Evolutionary conservation across 345 rosid genomes (phyloP).

Genomic region (Eutrema heterophyllum): DNA sequence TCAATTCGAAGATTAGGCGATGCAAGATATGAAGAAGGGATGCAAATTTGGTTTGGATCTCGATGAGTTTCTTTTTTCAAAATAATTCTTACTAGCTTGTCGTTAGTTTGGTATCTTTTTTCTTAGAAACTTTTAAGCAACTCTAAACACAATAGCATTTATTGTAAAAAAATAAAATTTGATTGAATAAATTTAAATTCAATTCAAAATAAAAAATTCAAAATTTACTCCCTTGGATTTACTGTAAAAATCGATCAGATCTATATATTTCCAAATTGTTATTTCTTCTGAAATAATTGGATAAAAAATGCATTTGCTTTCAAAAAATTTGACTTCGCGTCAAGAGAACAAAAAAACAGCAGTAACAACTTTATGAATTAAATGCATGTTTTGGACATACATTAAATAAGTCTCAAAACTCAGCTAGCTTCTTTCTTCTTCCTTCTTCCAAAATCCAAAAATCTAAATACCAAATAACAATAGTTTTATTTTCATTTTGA

Average conservation of each 20-base stretch:
- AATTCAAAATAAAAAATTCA: too few species aligned
- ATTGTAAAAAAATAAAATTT: too few species aligned
- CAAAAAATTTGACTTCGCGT: neutral
- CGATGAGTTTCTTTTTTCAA: too few species aligned
- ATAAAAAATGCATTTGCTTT: neutral
- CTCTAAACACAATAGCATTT: too few species aligned
- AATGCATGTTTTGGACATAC: constrained; percentile 18
- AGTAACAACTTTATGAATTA: constrained; percentile 19
- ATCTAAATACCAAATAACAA: neutral
- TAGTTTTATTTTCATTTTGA: neutral
- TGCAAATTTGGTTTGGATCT: too few species aligned
- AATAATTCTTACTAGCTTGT: too few species aligned
- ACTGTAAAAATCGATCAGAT: neutral
- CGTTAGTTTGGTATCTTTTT: too few species aligned
- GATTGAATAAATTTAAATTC: too few species aligned
- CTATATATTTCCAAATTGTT: neutral
- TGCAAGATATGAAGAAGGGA: too few species aligned
- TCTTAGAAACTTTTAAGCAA: too few species aligned
- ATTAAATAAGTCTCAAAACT: constrained; percentile 1
- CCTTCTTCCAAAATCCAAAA: constrained; percentile 11
- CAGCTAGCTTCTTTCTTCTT: neutral
- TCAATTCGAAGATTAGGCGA: too few species aligned
- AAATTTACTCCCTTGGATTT: neutral
- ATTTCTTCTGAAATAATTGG: neutral
- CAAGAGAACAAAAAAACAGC: constrained; percentile 6